phyloP scores from a whole-genome alignment of 306 rosid genomes.

The Begonia fuchsioides region DNA sequence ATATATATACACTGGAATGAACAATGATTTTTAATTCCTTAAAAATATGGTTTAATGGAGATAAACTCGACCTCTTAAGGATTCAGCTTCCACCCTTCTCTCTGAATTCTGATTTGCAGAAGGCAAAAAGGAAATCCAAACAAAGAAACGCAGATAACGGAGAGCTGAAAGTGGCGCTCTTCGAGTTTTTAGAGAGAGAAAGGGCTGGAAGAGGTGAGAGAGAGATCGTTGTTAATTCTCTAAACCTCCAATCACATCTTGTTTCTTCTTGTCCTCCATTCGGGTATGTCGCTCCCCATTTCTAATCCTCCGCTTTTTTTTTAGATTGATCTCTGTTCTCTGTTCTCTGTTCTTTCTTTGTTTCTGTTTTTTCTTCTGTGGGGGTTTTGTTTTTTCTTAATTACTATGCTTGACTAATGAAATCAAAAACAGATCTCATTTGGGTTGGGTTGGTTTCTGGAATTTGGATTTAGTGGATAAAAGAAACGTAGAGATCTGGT shows the following conservation, averaged over 20 bases:
- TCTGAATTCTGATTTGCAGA: slow-evolving; percentile 44
- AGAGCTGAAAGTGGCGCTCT: slow-evolving; percentile 7
- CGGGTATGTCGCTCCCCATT: slow-evolving; percentile 36
- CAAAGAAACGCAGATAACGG: not conserved
- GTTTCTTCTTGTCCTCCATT: slow-evolving; percentile 41
- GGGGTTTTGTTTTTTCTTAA: slow-evolving; percentile 5
- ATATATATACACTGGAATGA: no score
- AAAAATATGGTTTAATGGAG: slow-evolving; percentile 27
- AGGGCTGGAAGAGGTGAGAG: slow-evolving; percentile 12
- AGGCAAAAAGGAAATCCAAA: slow-evolving; percentile 9
- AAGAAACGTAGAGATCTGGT: slow-evolving; percentile 3
- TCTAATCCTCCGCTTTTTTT: slow-evolving; percentile 2
- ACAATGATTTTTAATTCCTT: not conserved
- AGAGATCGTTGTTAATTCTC: slow-evolving; percentile 18
- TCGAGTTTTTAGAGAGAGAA: slow-evolving; percentile 11
- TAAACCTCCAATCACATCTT: slow-evolving; percentile 31
- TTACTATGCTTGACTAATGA: slow-evolving; percentile 2
- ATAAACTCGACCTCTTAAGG: slow-evolving; percentile 35
- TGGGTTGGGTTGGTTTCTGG: slow-evolving; percentile 3
- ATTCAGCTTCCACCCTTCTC: slow-evolving; percentile 19
- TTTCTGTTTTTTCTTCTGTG: slow-evolving; percentile 1
- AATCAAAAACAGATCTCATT: slow-evolving; percentile 16
- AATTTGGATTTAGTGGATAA: not conserved
- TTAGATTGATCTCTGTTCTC: not conserved
- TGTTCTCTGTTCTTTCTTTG: not conserved